phyloP scores from a whole-genome alignment of 164 flowering plant genomes.

The Cinnamomum chago region DNA sequence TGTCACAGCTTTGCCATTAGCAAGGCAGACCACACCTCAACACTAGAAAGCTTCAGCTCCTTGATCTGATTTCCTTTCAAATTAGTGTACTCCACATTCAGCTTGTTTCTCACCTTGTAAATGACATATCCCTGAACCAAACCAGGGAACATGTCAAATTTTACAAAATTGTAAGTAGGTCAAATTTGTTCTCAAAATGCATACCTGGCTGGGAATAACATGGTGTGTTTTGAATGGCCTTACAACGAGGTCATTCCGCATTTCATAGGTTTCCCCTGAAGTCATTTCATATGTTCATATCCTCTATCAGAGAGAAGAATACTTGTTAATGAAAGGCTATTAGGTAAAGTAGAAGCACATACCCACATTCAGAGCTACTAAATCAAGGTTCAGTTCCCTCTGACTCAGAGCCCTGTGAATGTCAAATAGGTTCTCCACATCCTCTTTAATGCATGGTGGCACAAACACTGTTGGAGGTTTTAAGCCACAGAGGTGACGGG shows the following conservation, averaged over 20 bases:
- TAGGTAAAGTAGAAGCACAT: conserved; percentile 15
- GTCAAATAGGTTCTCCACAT: conserved; percentile 82
- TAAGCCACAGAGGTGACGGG: conserved; percentile 86
- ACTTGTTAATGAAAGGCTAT: background rate
- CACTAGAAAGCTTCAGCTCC: conserved; percentile 85
- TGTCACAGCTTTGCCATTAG: background rate
- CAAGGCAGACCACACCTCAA: conserved; percentile 48
- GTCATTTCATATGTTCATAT: background rate
- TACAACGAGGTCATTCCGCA: conserved; percentile 85
- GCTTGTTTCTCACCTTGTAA: conserved; percentile 76
- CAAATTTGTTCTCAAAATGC: background rate
- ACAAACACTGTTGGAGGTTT: conserved; percentile 90
- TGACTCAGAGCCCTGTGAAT: conserved; percentile 78
- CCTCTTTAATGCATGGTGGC: conserved; percentile 88
- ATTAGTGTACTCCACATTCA: conserved; percentile 79
- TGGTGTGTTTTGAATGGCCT: conserved; percentile 87
- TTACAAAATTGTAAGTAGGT: background rate
- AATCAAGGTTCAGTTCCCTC: conserved; percentile 66
- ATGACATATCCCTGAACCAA: conserved; percentile 78
- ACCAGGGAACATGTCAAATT: conserved; percentile 4
- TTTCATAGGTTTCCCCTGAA: conserved; percentile 91
- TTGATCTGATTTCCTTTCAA: conserved; percentile 84
- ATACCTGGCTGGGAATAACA: conserved; percentile 97
- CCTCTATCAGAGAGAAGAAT: background rate
- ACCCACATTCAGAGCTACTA: conserved; percentile 90